A percentile compares a stretch with the other conserved stretches of the same genome.
phyloP scores from a whole-genome alignment of 1,284 basidiomycete species.

The Rhodotorula sp. region DNA sequence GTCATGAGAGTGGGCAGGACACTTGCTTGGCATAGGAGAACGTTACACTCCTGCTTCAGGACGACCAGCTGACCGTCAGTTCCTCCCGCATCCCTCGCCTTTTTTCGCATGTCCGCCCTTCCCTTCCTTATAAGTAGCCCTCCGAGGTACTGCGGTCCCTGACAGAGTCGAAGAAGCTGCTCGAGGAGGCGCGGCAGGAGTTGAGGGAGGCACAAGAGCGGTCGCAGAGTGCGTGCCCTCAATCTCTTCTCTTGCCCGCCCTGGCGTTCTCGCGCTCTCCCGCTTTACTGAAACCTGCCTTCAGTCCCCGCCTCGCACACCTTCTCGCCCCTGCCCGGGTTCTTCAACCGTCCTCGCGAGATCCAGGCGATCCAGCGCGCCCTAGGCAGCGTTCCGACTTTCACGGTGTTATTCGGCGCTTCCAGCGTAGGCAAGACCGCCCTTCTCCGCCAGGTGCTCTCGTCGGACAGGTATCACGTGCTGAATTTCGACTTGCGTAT shows the following conservation, averaged over 20 bases:
- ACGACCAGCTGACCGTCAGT: too few relatives aligned
- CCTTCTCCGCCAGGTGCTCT: constrained; percentile 72
- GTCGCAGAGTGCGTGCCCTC: constrained; percentile 31
- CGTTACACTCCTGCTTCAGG: too few relatives aligned
- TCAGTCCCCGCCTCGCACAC: constrained; percentile 64
- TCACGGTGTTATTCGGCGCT: constrained; percentile 78
- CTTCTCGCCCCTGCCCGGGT: constrained; percentile 70
- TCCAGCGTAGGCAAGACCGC: constrained; percentile 77
- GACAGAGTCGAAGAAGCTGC: constrained; percentile 68
- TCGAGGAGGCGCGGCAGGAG: constrained; percentile 73
- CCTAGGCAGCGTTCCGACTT: constrained; percentile 57
- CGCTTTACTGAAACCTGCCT: too few relatives aligned
- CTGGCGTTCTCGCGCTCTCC: too few relatives aligned
- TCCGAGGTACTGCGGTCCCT: constrained; percentile 73
- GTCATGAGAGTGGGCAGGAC: too few relatives aligned
- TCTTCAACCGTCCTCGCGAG: constrained; percentile 69
- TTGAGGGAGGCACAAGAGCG: constrained; percentile 61
- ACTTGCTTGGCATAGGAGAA: too few relatives aligned
- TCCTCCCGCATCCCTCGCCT: not conserved
- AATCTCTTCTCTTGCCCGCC: not conserved
- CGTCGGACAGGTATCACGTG: constrained; percentile 66
- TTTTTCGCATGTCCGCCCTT: not conserved
- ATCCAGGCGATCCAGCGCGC: constrained; percentile 64
- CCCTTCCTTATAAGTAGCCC: constrained; percentile 53
- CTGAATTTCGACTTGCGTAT: constrained; percentile 78